These are phyloP conservation scores for Neurospora sp. DNA, from an alignment of 495 filamentous ascomycete species.

Conservation along the genomic window DNA sequence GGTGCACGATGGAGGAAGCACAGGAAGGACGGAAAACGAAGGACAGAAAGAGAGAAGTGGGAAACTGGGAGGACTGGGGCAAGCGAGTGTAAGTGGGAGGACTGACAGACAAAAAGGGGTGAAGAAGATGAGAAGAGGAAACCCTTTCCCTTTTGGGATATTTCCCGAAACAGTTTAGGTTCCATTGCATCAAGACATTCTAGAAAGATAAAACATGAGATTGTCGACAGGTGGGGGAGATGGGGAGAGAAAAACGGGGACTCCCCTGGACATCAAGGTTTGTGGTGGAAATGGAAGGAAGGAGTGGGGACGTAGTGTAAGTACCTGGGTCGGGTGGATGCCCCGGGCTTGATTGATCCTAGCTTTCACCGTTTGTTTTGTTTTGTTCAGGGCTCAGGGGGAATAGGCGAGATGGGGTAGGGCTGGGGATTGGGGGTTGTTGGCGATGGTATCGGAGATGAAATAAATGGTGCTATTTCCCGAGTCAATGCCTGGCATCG, in stretches of 20 bases:
- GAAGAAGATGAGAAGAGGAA: constrained; percentile 2
- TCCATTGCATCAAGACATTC: not conserved
- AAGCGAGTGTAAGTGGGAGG: not conserved
- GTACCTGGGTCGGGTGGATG: not conserved
- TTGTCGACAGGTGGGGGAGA: not conserved
- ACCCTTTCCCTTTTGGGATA: not conserved
- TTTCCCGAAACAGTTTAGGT: not conserved
- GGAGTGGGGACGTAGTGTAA: not conserved
- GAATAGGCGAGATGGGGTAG: not conserved
- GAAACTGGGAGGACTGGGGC: not conserved
- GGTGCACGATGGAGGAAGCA: not conserved
- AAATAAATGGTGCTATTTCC: not conserved
- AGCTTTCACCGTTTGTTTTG: not conserved
- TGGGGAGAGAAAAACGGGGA: not conserved
- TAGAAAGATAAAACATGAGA: not conserved
- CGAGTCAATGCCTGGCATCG: not conserved
- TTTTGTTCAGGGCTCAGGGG: not conserved
- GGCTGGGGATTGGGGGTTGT: not conserved
- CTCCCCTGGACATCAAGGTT: not conserved
- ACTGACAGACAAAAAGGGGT: not conserved
- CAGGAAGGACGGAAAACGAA: not conserved
- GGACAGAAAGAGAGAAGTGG: not conserved
- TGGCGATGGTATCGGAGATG: not conserved
- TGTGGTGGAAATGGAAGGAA: not conserved
- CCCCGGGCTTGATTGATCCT: too few relatives aligned